Conservation (phyloP, 2,329 filamentous ascomycete species). For the Fusarium sp. region DNA sequence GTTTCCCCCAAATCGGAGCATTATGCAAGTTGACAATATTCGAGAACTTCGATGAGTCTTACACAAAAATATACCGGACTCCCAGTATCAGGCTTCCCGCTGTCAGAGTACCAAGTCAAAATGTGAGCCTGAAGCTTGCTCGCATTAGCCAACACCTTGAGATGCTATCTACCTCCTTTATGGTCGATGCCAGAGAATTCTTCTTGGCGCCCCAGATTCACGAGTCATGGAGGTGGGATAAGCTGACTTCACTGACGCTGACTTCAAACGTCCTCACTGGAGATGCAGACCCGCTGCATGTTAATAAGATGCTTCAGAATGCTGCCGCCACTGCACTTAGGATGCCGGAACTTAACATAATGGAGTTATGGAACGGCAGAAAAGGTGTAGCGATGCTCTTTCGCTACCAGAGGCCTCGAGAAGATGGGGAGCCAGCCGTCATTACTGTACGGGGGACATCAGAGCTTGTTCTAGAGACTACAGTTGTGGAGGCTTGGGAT, state of each 20-base stretch:
- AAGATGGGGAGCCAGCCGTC: constrained; percentile 26
- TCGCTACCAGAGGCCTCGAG: constrained; percentile 30
- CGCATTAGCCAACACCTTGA: constrained; percentile 43
- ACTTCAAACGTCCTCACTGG: constrained; percentile 43
- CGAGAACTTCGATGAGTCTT: constrained; percentile 48
- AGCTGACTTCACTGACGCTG: constrained; percentile 45
- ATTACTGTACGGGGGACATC: constrained; percentile 42
- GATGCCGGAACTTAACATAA: constrained; percentile 45
- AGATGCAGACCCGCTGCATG: constrained; percentile 25
- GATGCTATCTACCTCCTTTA: constrained; percentile 46
- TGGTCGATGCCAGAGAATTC: constrained; percentile 46
- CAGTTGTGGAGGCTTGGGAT: background rate
- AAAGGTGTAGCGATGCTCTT: constrained; percentile 40
- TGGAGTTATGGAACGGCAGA: constrained; percentile 50
- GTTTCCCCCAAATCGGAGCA: constrained; percentile 24
- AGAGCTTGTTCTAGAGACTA: background rate
- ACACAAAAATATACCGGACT: constrained; percentile 2
- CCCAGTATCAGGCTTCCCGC: background rate
- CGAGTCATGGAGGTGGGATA: constrained; percentile 43
- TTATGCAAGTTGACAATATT: constrained; percentile 47
- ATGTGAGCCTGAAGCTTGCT: constrained; percentile 43
- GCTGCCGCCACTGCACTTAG: constrained; percentile 38
- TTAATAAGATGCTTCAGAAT: constrained; percentile 41
- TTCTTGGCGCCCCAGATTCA: constrained; percentile 32
- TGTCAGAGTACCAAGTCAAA: constrained; percentile 36